Conservation (phyloP, 495 filamentous ascomycete species). For the Daldinia childiae region DNA sequence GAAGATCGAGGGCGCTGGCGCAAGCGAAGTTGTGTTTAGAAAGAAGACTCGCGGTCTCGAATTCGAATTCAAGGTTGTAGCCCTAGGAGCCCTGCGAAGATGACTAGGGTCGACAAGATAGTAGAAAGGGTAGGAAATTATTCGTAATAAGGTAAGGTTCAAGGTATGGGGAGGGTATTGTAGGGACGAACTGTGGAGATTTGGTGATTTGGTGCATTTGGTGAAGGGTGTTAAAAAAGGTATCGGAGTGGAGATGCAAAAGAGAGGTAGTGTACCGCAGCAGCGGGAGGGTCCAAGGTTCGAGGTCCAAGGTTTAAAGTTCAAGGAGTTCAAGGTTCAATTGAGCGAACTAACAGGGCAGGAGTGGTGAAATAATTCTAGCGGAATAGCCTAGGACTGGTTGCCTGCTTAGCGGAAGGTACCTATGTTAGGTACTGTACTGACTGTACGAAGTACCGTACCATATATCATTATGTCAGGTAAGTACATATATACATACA, state of each 20-base stretch:
- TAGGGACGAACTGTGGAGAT: constrained; percentile 23
- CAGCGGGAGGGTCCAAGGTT: constrained; percentile 1
- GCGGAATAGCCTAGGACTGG: background rate
- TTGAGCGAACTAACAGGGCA: constrained; percentile 1
- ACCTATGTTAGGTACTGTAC: background rate
- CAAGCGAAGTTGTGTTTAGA: constrained; percentile 23
- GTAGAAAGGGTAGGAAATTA: constrained; percentile 9
- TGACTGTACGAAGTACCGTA: background rate
- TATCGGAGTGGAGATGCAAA: constrained; percentile 19
- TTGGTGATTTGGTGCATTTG: background rate
- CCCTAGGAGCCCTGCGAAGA: constrained; percentile 23
- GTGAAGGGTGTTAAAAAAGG: background rate
- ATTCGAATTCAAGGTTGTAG: constrained; percentile 22
- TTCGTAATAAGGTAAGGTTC: constrained; percentile 28
- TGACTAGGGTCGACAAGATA: constrained; percentile 18
- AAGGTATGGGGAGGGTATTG: constrained; percentile 10
- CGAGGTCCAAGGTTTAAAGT: background rate
- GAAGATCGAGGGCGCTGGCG: constrained; percentile 33
- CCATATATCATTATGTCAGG: background rate
- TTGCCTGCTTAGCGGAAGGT: background rate
- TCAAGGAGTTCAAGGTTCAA: background rate
- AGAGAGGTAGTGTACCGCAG: background rate
- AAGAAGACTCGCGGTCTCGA: constrained; percentile 21
- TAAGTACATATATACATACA: too few relatives aligned
- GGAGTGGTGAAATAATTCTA: background rate